Evolutionary conservation across 2,329 filamentous ascomycete genomes (phyloP).

Genomic region (Colletotrichum sidae): DNA sequence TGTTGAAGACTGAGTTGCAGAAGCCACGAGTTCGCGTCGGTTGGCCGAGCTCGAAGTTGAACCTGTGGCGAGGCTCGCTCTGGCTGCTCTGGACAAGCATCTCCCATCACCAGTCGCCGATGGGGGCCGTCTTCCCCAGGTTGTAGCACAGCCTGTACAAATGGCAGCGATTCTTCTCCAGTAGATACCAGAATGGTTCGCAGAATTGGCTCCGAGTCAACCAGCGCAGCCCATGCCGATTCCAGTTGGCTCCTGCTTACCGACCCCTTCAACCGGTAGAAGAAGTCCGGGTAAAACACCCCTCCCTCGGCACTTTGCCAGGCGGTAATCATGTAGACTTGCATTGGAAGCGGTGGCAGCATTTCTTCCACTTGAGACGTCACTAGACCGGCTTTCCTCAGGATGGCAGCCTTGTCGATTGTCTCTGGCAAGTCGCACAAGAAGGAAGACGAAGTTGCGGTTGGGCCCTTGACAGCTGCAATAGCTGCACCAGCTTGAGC

Average conservation of each 20-base stretch:
- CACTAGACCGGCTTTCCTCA: slow-evolving; percentile 55
- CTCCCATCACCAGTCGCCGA: slow-evolving; percentile 41
- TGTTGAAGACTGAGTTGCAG: slow-evolving; percentile 79
- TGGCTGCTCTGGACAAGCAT: not conserved
- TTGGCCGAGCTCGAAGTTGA: slow-evolving; percentile 11
- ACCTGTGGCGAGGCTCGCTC: slow-evolving; percentile 31
- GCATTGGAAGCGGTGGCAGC: slow-evolving; percentile 80
- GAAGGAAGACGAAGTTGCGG: not conserved
- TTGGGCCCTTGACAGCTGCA: slow-evolving; percentile 1
- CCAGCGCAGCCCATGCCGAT: slow-evolving; percentile 71
- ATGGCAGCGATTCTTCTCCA: slow-evolving; percentile 56
- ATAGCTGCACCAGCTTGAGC: slow-evolving; percentile 45
- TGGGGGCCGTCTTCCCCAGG: slow-evolving; percentile 40
- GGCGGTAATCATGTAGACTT: slow-evolving; percentile 81
- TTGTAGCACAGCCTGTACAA: slow-evolving; percentile 73
- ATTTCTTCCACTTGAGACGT: slow-evolving; percentile 62
- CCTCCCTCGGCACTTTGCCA: slow-evolving; percentile 77
- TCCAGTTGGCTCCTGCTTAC: slow-evolving; percentile 56
- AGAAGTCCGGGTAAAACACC: slow-evolving; percentile 81
- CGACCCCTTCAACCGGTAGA: slow-evolving; percentile 62
- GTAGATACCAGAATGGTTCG: slow-evolving; percentile 75
- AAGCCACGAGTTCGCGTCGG: slow-evolving; percentile 40
- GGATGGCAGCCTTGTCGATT: slow-evolving; percentile 52
- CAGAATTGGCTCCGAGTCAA: slow-evolving; percentile 70
- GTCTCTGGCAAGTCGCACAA: slow-evolving; percentile 6